Base-by-base conservation (phyloP, 192 early-diverging fungal genomes). In the Coemansia sp. region DNA sequence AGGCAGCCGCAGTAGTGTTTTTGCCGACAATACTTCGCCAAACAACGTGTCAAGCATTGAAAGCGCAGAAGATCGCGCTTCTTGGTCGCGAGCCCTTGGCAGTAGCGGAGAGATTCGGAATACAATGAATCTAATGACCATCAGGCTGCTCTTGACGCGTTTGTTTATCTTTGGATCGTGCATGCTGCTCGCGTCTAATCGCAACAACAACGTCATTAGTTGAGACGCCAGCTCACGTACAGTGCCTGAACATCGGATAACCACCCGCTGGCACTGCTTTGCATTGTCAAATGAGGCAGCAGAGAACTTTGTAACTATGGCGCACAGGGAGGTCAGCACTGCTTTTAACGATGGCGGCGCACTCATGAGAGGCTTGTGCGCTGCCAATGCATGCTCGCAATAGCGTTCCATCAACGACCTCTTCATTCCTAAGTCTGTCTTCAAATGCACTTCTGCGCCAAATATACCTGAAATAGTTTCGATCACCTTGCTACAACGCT, bases 31-130 rank as follows among this genome's bases (percentile, higher is more conserved):
- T 29, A 79, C 57, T 4, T 74, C 53, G 33, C 77, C 68, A 40
- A 74, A 64, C 28, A 79, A 28, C 4, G 42, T 30, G 13, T 74
- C 71, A 2, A 74, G 55, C 64, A 74, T 74, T 4, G 61, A 15
- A 58, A 74, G 66, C 7, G 71, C 68, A 6, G 43, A 48, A 2
- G 35, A 6, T 2, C 58, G 33, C 28, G 68, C 23, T 21, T 10
- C 23, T 7, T 10, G 10, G 21, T 37, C 39, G 20, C 45, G 51
- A 7, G 72, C 49, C 12, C 46, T 60, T 5, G 59, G 20, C 43
- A 74, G 10, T 0, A 79, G 64, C 15, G 61, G 37, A 18, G 77
- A 52, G 64, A 79, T 66, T 49, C 73, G 77, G 34, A 79, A 79
- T 6, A 79, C 71, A 30, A 79, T 49, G 60, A 73, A 79, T 30